These are phyloP conservation scores for Thymus mandschuricus DNA, from an alignment of 257 asterid genomes.

Conservation along the genomic window DNA sequence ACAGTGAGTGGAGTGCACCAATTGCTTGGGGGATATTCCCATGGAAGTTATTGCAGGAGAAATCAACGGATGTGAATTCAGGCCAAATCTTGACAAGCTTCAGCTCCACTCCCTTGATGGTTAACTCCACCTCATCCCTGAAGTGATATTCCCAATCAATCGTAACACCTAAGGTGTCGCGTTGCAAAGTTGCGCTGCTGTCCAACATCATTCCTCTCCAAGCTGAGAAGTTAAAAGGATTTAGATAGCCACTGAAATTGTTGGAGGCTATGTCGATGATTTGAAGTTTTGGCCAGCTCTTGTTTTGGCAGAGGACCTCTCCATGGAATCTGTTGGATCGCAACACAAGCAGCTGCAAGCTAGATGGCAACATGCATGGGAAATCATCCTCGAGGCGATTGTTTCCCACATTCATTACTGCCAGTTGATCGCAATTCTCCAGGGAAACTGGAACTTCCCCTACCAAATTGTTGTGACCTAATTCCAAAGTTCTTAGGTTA, in stretches of 20 bases:
- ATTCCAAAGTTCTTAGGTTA: too few species aligned
- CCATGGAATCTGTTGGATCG: too few species aligned
- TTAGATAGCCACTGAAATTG: not conserved
- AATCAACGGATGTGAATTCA: constrained; percentile 44
- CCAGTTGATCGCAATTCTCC: too few species aligned
- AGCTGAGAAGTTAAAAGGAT: not conserved
- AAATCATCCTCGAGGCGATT: too few species aligned
- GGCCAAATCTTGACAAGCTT: constrained; percentile 34
- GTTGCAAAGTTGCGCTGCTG: too few species aligned
- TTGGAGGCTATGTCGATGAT: not conserved
- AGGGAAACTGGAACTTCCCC: too few species aligned
- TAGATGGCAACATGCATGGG: too few species aligned
- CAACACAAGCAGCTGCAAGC: too few species aligned
- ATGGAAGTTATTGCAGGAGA: constrained; percentile 50
- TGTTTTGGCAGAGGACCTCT: too few species aligned
- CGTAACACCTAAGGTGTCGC: not conserved
- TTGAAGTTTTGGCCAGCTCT: too few species aligned
- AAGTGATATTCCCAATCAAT: not conserved
- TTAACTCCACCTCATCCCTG: constrained; percentile 29
- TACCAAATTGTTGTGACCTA: too few species aligned
- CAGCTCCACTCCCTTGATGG: constrained; percentile 38
- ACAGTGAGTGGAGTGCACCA: constrained; percentile 42
- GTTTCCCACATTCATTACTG: too few species aligned
- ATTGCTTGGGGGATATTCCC: constrained; percentile 45
- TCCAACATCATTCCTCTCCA: not conserved